These are phyloP conservation scores for Blakeslea trispora DNA, from an alignment of 371 early-diverging fungal genomes.

Conservation along the genomic window DNA sequence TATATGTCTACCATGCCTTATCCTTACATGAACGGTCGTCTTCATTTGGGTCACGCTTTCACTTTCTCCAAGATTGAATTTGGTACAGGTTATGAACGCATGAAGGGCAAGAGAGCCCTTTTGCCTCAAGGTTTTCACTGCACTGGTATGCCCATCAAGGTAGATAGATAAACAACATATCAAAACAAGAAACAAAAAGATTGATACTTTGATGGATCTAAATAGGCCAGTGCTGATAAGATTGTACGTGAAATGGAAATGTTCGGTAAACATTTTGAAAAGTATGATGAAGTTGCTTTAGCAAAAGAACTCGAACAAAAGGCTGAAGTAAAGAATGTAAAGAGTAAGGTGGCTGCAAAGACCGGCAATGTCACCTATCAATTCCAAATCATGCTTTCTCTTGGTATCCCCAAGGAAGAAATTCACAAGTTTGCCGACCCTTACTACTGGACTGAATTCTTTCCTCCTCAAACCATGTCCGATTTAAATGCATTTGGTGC, in stretches of 20 bases:
- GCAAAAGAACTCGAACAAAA: conserved; percentile 51
- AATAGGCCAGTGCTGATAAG: conserved; percentile 97
- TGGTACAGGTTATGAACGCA: conserved; percentile 89
- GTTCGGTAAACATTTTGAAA: conserved; percentile 88
- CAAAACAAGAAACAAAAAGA: too few species aligned
- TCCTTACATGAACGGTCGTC: conserved; percentile 99
- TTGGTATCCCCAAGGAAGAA: conserved; percentile 90
- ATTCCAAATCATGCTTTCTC: conserved; percentile 94
- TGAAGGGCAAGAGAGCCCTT: conserved; percentile 94
- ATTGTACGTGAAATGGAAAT: conserved; percentile 91
- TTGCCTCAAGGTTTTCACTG: conserved; percentile 99
- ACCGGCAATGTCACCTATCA: conserved; percentile 86
- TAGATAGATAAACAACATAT: conserved; percentile 31
- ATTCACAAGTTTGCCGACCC: conserved; percentile 97
- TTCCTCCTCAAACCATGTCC: conserved; percentile 87
- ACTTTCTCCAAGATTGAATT: conserved; percentile 98
- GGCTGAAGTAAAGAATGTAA: conserved; percentile 64
- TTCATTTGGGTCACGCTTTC: conserved; percentile 99
- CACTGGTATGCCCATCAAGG: conserved; percentile 99
- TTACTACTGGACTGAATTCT: conserved; percentile 95
- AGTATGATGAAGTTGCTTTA: conserved; percentile 51
- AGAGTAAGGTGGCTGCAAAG: conserved; percentile 91
- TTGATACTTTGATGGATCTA: not conserved
- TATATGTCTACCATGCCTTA: conserved; percentile 98
- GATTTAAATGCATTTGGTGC: conserved; percentile 90